Evolutionary conservation across 2,329 filamentous ascomycete genomes (phyloP).

Genomic region (Monilinia vaccinii-corymbosi): DNA sequence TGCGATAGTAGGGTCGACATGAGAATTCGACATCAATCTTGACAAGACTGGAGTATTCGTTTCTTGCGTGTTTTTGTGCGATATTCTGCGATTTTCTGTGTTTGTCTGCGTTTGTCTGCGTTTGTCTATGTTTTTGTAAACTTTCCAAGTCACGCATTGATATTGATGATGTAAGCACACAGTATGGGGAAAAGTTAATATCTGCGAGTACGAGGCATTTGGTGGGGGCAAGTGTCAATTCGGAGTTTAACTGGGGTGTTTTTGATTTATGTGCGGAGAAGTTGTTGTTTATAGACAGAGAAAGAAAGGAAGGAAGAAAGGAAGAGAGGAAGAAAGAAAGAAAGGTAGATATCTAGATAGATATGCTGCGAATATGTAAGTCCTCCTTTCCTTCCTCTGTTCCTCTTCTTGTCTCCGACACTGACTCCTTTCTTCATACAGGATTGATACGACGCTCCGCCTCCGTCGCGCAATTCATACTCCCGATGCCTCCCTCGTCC

Average conservation of each 20-base stretch:
- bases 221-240: background rate
- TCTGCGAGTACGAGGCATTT: no score
- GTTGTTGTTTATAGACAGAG: no score
- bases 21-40: slow-evolving; percentile 2
- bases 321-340: no score
- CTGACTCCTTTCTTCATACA: slow-evolving; percentile 32
- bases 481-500: slow-evolving; percentile 59
- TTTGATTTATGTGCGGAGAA: no score
- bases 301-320: no score
- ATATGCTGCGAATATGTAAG: slow-evolving; percentile 11
- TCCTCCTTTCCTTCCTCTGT: background rate
- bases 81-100: no score
- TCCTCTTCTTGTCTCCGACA: background rate
- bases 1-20: slow-evolving; percentile 1
- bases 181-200: no score
- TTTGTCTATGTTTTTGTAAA: no score
- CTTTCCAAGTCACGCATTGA: no score
- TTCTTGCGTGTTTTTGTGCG: background rate
- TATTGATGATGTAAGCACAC: background rate
- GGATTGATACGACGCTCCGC: slow-evolving; percentile 70
- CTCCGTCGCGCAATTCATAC: slow-evolving; percentile 75
- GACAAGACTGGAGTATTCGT: background rate
- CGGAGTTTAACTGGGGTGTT: background rate
- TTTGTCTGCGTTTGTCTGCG: no score
- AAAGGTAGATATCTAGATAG: background rate